phyloP scores from a whole-genome alignment of 2,329 filamentous ascomycete species.

The Rugonectria rugulosa region DNA sequence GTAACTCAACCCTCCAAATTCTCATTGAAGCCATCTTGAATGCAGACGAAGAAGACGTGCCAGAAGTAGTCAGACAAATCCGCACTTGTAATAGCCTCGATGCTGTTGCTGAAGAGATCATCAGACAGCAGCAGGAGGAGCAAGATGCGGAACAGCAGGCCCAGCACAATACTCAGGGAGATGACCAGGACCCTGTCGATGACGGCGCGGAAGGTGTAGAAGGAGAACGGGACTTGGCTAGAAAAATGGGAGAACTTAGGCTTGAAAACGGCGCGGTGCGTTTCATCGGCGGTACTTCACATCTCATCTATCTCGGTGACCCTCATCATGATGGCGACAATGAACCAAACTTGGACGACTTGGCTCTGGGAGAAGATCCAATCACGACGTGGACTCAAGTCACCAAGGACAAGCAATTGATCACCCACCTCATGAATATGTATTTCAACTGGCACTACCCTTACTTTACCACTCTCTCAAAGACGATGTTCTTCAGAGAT shows the following conservation, averaged over 20 bases:
- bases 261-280: constrained; percentile 87
- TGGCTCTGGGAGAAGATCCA: constrained; percentile 68
- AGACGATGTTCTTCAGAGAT: constrained; percentile 84
- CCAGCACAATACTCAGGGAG: constrained; percentile 48
- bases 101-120: constrained; percentile 60
- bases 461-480: constrained; percentile 92
- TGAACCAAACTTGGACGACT: constrained; percentile 54
- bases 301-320: constrained; percentile 81
- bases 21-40: constrained; percentile 93
- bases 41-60: constrained; percentile 85
- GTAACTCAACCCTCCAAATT: constrained; percentile 88
- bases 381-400: constrained; percentile 88
- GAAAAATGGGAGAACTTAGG: constrained; percentile 91
- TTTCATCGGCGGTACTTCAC: constrained; percentile 93
- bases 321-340: constrained; percentile 48
- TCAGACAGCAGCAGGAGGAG: constrained; percentile 50
- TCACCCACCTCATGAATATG: constrained; percentile 91
- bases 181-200: constrained; percentile 48
- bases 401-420: constrained; percentile 78
- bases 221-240: constrained; percentile 81
- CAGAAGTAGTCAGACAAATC: constrained; percentile 82
- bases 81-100: constrained; percentile 80
- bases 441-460: constrained; percentile 99
- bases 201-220: constrained; percentile 55
- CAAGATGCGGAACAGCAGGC: constrained; percentile 51